Base-by-base conservation (phyloP, 2,329 filamentous ascomycete genomes). In the Fulvia fulva region DNA sequence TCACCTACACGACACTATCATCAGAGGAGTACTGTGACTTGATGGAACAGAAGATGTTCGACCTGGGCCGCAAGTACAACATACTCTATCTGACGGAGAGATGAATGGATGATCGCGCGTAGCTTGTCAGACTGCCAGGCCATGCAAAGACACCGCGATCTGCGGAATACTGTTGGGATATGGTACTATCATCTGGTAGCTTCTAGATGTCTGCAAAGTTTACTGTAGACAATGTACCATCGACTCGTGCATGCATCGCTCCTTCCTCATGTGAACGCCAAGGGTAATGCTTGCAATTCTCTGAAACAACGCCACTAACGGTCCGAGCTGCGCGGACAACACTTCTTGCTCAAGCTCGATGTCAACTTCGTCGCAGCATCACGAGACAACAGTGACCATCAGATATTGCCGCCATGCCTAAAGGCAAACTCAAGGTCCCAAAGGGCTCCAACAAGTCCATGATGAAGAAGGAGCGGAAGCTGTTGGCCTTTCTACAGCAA, bases 11-110 rank as follows among this genome's bases (percentile, higher is more conserved):
- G 9, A 49, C 19, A 8, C 50, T 53, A 3, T 12, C 11, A 14
- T 9, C 34, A 5, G 55, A 53, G 14, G 50, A 53, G 12, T 57
- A 57, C 23, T 16, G 49, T n/a, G 55, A 57, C n/a, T 23, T 57
- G 49, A 8, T 57, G 22, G 55, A 57, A 41, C 55, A 57, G 50
- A 53, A 51, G 19, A 51, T 57, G 55, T 57, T 50, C 23, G 8
- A 25, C 4, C n/a, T 50, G 8, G 11, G 30, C 9, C 46, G 46
- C 9, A 50, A 30, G 25, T 30, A 50, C n/a, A 6, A 6, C 23
- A 7, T 14, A n/a, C 46, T 50, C 16, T 23, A 19, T 19, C 12
- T 50, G 23, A 32, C n/a, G 16, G 23, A 26, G 5, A 22, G 21
- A 46, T 46, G 8, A 46, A 19, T 6, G 9, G 23, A 46, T 26